Evolutionary conservation across 495 filamentous ascomycete species (phyloP).

Genomic region (Chaetomium cochliodes): DNA sequence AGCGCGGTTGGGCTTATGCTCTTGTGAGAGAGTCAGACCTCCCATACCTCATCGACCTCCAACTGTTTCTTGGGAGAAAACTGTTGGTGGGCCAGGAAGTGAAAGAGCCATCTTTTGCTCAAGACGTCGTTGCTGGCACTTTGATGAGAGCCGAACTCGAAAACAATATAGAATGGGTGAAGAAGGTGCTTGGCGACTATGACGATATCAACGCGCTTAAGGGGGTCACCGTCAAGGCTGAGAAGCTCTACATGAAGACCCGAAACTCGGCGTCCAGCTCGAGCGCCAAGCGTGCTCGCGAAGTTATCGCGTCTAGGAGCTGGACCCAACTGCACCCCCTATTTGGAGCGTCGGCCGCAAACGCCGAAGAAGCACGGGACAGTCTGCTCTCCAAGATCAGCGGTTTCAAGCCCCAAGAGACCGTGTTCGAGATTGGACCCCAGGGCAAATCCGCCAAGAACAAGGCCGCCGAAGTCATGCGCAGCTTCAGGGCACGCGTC

Average conservation of each 20-base stretch:
- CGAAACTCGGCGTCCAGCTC: conserved; percentile 83
- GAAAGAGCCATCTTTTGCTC: conserved; percentile 64
- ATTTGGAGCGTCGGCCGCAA: conserved; percentile 65
- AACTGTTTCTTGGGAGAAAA: conserved; percentile 83
- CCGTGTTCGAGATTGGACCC: conserved; percentile 88
- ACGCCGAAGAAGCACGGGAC: conserved; percentile 67
- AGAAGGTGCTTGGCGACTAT: conserved; percentile 70
- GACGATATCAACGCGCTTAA: conserved; percentile 69
- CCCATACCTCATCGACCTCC: conserved; percentile 90
- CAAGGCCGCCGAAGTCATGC: conserved; percentile 79
- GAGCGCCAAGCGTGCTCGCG: conserved; percentile 80
- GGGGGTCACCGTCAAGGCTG: conserved; percentile 77
- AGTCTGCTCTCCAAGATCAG: conserved; percentile 84
- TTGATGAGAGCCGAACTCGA: conserved; percentile 69
- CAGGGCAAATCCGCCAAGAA: conserved; percentile 58
- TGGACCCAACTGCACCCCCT: conserved; percentile 72
- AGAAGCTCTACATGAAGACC: conserved; percentile 87
- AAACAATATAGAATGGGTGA: conserved; percentile 71
- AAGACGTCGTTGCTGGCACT: conserved; percentile 76
- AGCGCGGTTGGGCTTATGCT: conserved; percentile 91
- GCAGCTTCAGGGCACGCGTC: conserved; percentile 62
- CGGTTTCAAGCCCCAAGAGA: conserved; percentile 83
- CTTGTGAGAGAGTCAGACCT: conserved; percentile 80
- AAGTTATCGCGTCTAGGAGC: conserved; percentile 62
- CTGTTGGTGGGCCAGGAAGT: conserved; percentile 64